Conservation (phyloP, 768 basidiomycete species). For the Candolleomyces aberdarensis region DNA sequence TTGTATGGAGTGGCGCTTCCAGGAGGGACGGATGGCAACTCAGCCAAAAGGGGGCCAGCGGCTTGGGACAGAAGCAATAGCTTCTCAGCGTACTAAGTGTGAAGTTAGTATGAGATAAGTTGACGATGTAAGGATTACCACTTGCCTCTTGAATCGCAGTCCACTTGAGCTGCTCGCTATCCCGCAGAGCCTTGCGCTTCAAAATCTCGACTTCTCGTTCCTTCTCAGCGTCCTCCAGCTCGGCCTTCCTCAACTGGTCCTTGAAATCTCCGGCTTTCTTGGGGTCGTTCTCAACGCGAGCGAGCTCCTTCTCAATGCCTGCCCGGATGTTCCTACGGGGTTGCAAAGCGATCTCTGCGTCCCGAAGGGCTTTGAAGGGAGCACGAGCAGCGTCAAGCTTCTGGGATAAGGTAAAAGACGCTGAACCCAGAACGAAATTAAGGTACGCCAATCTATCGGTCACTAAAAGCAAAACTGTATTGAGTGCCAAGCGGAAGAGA, state of each 20-base stretch:
- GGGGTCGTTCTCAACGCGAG: slow-evolving; percentile 62
- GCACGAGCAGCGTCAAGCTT: slow-evolving; percentile 63
- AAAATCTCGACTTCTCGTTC: slow-evolving; percentile 71
- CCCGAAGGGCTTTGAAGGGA: slow-evolving; percentile 69
- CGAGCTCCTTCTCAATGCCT: slow-evolving; percentile 57
- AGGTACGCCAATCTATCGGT: slow-evolving; percentile 81
- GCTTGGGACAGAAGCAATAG: slow-evolving; percentile 72
- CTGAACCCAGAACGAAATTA: slow-evolving; percentile 71
- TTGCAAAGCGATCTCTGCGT: slow-evolving; percentile 58
- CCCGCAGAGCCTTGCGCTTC: slow-evolving; percentile 71
- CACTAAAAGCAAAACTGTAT: slow-evolving; percentile 36
- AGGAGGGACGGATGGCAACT: slow-evolving; percentile 68
- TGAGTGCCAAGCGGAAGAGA: neutral
- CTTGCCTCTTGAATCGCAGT: slow-evolving; percentile 75
- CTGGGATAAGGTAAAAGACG: slow-evolving; percentile 55
- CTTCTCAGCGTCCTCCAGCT: slow-evolving; percentile 56
- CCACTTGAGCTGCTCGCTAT: slow-evolving; percentile 79
- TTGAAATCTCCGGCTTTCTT: slow-evolving; percentile 68
- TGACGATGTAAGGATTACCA: slow-evolving; percentile 3
- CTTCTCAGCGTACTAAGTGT: slow-evolving; percentile 74
- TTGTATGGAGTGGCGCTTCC: slow-evolving; percentile 51
- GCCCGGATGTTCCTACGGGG: slow-evolving; percentile 64
- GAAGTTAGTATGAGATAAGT: neutral
- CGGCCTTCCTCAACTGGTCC: slow-evolving; percentile 63
- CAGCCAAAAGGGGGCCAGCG: slow-evolving; percentile 56